Conservation (phyloP, 2,329 filamentous ascomycete species). For the Alternaria viburni region DNA sequence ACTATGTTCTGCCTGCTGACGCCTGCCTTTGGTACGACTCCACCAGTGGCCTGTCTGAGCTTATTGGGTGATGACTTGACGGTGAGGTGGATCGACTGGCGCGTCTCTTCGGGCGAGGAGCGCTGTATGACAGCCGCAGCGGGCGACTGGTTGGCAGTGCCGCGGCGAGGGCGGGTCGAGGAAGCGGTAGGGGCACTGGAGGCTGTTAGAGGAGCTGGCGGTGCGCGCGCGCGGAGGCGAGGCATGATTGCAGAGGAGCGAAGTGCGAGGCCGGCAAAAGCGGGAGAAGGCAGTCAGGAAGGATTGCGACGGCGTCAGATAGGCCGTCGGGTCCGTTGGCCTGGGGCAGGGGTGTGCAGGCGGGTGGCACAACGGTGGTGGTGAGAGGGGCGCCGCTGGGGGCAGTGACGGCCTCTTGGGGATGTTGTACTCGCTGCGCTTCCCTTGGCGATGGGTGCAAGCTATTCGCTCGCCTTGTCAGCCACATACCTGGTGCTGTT, state of each 20-base stretch:
- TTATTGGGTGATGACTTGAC: conserved; percentile 59
- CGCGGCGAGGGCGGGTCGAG: conserved; percentile 47
- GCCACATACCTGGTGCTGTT: conserved; percentile 40
- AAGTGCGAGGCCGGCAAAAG: conserved; percentile 7
- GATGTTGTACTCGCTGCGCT: conserved; percentile 28
- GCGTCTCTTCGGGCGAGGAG: conserved; percentile 51
- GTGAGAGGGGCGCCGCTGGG: conserved; percentile 14
- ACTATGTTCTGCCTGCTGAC: conserved; percentile 48
- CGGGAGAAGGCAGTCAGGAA: conserved; percentile 2
- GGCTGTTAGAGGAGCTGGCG: conserved; percentile 39
- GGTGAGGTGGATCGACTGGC: conserved; percentile 56
- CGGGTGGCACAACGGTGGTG: conserved; percentile 27
- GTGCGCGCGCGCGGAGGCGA: conserved; percentile 47
- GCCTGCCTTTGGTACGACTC: conserved; percentile 32
- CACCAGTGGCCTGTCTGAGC: conserved; percentile 55
- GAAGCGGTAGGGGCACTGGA: conserved; percentile 45
- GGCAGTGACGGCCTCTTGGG: conserved; percentile 19
- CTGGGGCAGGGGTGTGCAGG: conserved; percentile 25
- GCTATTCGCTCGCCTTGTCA: conserved; percentile 32
- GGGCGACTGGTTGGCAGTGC: conserved; percentile 42
- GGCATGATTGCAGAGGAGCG: conserved; percentile 35
- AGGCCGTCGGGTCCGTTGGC: conserved; percentile 10
- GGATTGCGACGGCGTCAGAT: conserved; percentile 25
- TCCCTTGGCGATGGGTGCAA: conserved; percentile 28
- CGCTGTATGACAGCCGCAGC: conserved; percentile 48